These are phyloP conservation scores for Exophiala viscosa DNA, from an alignment of 2,329 filamentous ascomycete genomes.

Conservation along the genomic window DNA sequence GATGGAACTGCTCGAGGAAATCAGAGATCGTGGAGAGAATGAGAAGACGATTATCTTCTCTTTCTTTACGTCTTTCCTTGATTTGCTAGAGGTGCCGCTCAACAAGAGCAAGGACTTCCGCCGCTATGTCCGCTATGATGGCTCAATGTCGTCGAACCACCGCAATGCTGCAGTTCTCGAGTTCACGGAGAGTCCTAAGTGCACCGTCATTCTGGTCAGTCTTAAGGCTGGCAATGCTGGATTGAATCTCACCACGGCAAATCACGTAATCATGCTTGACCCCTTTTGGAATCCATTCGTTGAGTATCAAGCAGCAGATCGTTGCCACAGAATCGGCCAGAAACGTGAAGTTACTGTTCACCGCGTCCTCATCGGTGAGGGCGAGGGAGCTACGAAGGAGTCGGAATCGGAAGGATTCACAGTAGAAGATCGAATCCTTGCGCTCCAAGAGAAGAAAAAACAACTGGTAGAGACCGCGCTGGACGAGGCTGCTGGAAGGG, in stretches of 20 bases:
- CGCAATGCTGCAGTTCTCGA: slow-evolving; percentile 65
- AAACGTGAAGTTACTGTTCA: slow-evolving; percentile 70
- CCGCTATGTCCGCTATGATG: slow-evolving; percentile 70
- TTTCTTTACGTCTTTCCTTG: slow-evolving; percentile 74
- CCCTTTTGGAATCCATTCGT: slow-evolving; percentile 85
- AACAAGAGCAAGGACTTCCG: slow-evolving; percentile 35
- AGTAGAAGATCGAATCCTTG: slow-evolving; percentile 81
- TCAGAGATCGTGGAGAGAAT: slow-evolving; percentile 47
- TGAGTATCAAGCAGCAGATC: slow-evolving; percentile 87
- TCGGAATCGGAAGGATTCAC: slow-evolving; percentile 45
- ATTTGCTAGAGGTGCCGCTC: slow-evolving; percentile 71
- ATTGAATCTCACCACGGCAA: slow-evolving; percentile 78
- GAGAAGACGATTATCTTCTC: slow-evolving; percentile 82
- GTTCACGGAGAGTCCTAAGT: slow-evolving; percentile 60
- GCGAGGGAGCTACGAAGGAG: background rate
- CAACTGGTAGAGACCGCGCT: slow-evolving; percentile 73
- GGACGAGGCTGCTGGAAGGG: slow-evolving; percentile 67
- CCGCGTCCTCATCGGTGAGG: slow-evolving; percentile 65
- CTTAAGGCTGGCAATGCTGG: slow-evolving; percentile 80
- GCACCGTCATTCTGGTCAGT: slow-evolving; percentile 71
- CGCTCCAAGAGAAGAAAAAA: slow-evolving; percentile 74
- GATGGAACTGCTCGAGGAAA: slow-evolving; percentile 58
- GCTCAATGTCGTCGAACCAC: slow-evolving; percentile 64
- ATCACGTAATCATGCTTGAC: slow-evolving; percentile 83
- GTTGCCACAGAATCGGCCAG: slow-evolving; percentile 85